These are phyloP conservation scores for Melaleuca alternifolia DNA, from an alignment of 345 rosid genomes.

Conservation along the genomic window DNA sequence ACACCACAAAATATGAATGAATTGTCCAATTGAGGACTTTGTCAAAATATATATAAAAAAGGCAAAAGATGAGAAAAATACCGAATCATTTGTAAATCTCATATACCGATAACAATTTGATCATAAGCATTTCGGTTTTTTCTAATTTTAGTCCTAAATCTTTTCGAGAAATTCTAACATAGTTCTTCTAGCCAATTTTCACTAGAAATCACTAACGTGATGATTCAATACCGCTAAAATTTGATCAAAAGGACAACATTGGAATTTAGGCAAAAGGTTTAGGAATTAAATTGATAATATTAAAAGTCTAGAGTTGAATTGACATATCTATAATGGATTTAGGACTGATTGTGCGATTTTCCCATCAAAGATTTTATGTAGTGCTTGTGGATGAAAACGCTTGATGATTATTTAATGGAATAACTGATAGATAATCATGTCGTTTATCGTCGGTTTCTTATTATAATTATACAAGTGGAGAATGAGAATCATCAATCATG, in stretches of 20 bases:
- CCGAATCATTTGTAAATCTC: neutral
- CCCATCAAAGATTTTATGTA: neutral
- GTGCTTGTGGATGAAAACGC: neutral
- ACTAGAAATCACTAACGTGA: rapidly evolving
- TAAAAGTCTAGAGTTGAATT: neutral
- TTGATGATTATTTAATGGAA: neutral
- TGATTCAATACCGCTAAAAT: rapidly evolving
- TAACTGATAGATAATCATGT: neutral
- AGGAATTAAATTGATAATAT: neutral
- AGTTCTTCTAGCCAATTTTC: rapidly evolving
- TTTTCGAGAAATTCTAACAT: rapidly evolving
- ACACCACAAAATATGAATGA: neutral
- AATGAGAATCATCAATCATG: too few relatives aligned
- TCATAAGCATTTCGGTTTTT: rapidly evolving
- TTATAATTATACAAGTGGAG: neutral
- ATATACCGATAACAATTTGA: rapidly evolving
- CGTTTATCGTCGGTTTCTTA: neutral
- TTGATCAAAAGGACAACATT: rapidly evolving
- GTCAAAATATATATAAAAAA: neutral
- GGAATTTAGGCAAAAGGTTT: neutral
- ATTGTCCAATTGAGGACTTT: neutral
- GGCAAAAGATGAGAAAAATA: neutral
- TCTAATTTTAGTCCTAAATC: neutral
- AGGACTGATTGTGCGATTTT: rapidly evolving
- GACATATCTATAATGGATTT: rapidly evolving